Conservation (phyloP, 2,329 filamentous ascomycete species). For the Stenocarpella maydis region DNA sequence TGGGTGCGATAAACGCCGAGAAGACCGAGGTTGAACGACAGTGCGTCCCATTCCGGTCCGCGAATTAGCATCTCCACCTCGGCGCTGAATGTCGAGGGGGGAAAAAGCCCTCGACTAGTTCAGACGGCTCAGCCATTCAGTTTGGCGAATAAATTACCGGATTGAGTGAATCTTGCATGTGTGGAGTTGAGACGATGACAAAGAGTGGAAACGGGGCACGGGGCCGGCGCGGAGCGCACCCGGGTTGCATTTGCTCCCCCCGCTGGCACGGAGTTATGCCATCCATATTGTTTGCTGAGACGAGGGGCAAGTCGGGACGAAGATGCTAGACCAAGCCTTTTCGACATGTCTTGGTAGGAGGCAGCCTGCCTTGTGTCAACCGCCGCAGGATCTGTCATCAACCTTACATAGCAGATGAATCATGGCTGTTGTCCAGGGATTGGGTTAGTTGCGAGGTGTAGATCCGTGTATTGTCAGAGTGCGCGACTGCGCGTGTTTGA, state of each 20-base stretch:
- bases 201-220: constrained; percentile 15
- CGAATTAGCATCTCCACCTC: neutral
- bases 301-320: constrained; percentile 14
- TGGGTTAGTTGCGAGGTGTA: neutral
- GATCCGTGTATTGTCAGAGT: neutral
- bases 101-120: neutral
- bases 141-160: constrained; percentile 8
- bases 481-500: constrained; percentile 11
- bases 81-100: too few relatives aligned
- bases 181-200: constrained; percentile 6
- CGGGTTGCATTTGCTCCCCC: constrained; percentile 9
- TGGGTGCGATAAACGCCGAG: constrained; percentile 14
- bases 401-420: neutral
- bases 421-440: neutral
- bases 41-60: neutral
- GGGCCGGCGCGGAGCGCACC: constrained; percentile 15
- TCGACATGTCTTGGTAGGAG: constrained; percentile 19
- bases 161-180: constrained; percentile 15
- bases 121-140: constrained; percentile 24
- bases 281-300: constrained; percentile 24
- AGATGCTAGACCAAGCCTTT: constrained; percentile 1
- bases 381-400: neutral
- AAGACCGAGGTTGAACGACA: neutral
- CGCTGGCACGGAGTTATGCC: constrained; percentile 15
- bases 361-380: neutral